Percentiles rank a stretch among this genome's conserved stretches.
phyloP scores from a whole-genome alignment of 2,329 filamentous ascomycete species.

The Verticillium longisporum region DNA sequence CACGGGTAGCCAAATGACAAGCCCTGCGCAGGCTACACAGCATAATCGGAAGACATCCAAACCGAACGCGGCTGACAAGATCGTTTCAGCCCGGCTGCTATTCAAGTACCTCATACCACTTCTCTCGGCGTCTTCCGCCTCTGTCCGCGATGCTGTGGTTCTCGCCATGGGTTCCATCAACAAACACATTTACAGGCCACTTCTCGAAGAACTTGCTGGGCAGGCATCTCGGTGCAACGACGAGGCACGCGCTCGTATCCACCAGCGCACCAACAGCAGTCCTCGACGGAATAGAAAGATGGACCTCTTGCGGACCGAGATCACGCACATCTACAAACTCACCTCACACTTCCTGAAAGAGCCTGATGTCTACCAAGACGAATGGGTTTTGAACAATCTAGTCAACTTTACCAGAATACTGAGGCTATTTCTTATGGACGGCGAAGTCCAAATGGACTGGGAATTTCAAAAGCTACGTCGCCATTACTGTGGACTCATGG shows the following conservation, averaged over 20 bases:
- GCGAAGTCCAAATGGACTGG: conserved; percentile 90
- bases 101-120: conserved; percentile 91
- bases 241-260: conserved; percentile 78
- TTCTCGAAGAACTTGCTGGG: conserved; percentile 84
- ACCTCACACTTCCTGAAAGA: conserved; percentile 84
- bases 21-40: conserved; percentile 52
- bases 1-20: conserved; percentile 58
- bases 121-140: conserved; percentile 69
- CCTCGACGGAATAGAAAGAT: conserved; percentile 76
- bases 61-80: conserved; percentile 61
- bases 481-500: conserved; percentile 90
- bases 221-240: conserved; percentile 82
- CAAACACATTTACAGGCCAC: conserved; percentile 81
- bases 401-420: conserved; percentile 87
- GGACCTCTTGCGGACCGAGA: conserved; percentile 83
- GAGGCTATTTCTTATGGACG: conserved; percentile 89
- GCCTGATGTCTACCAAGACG: conserved; percentile 72
- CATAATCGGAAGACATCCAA: conserved; percentile 81
- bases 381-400: conserved; percentile 85
- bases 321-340: conserved; percentile 92
- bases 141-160: conserved; percentile 85
- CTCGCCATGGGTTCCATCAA: conserved; percentile 92
- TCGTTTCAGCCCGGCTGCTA: conserved; percentile 79
- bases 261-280: conserved; percentile 78
- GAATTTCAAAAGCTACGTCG: conserved; percentile 86